phyloP scores from a whole-genome alignment of 2,329 filamentous ascomycete genomes.

The Myriosclerotinia curreyana region DNA sequence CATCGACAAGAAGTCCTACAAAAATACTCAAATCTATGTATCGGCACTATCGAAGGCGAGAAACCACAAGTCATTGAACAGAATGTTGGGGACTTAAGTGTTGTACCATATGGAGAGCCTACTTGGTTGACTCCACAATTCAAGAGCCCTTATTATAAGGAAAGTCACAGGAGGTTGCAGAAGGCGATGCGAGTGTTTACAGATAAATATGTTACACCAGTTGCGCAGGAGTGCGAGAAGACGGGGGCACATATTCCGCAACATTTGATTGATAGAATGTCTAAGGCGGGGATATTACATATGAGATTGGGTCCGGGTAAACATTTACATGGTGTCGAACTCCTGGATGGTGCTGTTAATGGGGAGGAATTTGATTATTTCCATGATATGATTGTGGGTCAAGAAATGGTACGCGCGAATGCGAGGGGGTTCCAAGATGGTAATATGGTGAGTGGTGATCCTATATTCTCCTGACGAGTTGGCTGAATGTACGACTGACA shows the following conservation, averaged over 20 bases:
- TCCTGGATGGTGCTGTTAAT: constrained; percentile 67
- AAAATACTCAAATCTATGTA: constrained; percentile 71
- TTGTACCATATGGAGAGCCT: constrained; percentile 81
- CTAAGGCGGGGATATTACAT: constrained; percentile 68
- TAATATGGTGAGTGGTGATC: constrained; percentile 67
- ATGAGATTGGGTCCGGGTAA: constrained; percentile 83
- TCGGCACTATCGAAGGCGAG: constrained; percentile 74
- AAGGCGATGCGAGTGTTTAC: constrained; percentile 70
- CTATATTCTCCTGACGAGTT: neutral
- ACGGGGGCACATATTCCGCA: constrained; percentile 69
- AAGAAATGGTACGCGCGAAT: constrained; percentile 70
- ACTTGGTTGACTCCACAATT: constrained; percentile 77
- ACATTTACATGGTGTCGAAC: constrained; percentile 68
- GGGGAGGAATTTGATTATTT: constrained; percentile 85
- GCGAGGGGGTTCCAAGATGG: constrained; percentile 82
- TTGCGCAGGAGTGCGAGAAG: constrained; percentile 72
- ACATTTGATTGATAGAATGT: constrained; percentile 74
- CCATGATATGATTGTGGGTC: constrained; percentile 72
- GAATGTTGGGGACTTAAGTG: constrained; percentile 67
- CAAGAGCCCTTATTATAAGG: constrained; percentile 76
- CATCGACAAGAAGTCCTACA: constrained; percentile 85
- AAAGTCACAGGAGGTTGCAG: constrained; percentile 67
- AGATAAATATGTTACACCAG: constrained; percentile 67
- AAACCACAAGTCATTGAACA: constrained; percentile 69
- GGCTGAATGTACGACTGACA: neutral